Evolutionary conservation across 768 basidiomycete genomes (phyloP).

Genomic region (Naganishia vaughanmartiniae): DNA sequence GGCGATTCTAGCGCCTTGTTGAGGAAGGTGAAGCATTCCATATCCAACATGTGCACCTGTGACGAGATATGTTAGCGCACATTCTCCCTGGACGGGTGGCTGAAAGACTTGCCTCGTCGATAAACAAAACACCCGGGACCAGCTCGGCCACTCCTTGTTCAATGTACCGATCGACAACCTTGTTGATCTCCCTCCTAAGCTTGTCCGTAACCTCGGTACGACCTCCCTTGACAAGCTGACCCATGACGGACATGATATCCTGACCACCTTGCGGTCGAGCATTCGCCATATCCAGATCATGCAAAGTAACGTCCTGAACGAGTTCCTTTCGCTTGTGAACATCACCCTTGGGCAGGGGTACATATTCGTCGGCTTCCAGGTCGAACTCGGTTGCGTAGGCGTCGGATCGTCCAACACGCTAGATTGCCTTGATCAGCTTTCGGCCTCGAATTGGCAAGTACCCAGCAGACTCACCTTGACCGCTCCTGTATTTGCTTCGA

Average conservation of each 20-base stretch:
- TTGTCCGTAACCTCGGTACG: slow-evolving; percentile 97
- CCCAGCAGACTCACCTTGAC: slow-evolving; percentile 61
- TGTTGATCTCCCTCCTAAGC: slow-evolving; percentile 89
- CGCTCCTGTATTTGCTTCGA: slow-evolving; percentile 88
- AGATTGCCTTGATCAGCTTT: slow-evolving; percentile 23
- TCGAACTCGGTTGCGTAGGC: slow-evolving; percentile 97
- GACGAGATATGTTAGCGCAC: background rate
- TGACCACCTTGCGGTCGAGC: slow-evolving; percentile 86
- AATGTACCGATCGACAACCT: slow-evolving; percentile 93
- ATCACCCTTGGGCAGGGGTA: slow-evolving; percentile 92
- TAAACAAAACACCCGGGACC: slow-evolving; percentile 95
- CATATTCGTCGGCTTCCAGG: slow-evolving; percentile 96
- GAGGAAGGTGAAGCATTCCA: slow-evolving; percentile 97
- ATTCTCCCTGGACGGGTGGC: background rate
- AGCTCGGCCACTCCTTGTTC: slow-evolving; percentile 98
- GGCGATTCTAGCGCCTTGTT: slow-evolving; percentile 90
- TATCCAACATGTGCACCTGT: slow-evolving; percentile 99
- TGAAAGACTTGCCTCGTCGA: slow-evolving; percentile 75
- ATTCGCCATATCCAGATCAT: slow-evolving; percentile 94
- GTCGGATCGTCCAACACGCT: slow-evolving; percentile 95
- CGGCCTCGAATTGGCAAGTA: slow-evolving; percentile 54
- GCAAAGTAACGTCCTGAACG: slow-evolving; percentile 89
- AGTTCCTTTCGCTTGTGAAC: slow-evolving; percentile 95
- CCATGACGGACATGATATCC: slow-evolving; percentile 98
- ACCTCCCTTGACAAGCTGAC: slow-evolving; percentile 79